These are phyloP conservation scores for Fusarium agapanthi DNA, from an alignment of 2,329 filamentous ascomycete species.

Conservation along the genomic window DNA sequence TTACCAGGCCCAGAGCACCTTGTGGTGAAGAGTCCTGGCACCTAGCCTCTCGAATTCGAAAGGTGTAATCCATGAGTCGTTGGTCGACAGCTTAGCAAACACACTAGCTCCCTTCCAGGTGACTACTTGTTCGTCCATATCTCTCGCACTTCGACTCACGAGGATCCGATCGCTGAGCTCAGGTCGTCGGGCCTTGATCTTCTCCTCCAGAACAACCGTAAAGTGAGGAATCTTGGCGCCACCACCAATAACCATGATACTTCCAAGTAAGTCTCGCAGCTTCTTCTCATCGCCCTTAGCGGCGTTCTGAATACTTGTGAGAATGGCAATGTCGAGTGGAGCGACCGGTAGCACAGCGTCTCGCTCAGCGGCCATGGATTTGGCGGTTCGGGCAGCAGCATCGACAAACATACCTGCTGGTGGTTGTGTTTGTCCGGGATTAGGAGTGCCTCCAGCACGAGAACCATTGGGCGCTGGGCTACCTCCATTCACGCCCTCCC, in stretches of 20 bases:
- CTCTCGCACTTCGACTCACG: constrained; percentile 78
- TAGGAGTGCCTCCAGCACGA: constrained; percentile 59
- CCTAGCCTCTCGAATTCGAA: constrained; percentile 90
- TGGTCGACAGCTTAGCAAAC: constrained; percentile 89
- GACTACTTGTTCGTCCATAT: constrained; percentile 97
- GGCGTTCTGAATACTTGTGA: constrained; percentile 88
- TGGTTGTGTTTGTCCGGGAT: constrained; percentile 49
- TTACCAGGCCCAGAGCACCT: constrained; percentile 72
- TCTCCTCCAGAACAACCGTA: constrained; percentile 83
- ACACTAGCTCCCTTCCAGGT: constrained; percentile 98
- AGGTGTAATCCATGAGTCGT: constrained; percentile 93
- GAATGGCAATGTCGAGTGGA: constrained; percentile 87
- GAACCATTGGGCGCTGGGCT: constrained; percentile 63
- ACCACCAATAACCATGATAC: constrained; percentile 90
- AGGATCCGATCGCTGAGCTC: constrained; percentile 69
- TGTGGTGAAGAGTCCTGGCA: constrained; percentile 83
- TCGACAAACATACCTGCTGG: constrained; percentile 61
- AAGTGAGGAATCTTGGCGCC: constrained; percentile 84
- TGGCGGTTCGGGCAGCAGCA: constrained; percentile 58
- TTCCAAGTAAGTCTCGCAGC: constrained; percentile 86
- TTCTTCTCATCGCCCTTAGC: constrained; percentile 92
- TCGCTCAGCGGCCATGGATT: constrained; percentile 70
- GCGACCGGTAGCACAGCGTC: constrained; percentile 85
- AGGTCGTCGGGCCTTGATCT: constrained; percentile 72
- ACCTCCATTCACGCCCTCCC: constrained; percentile 55